Evolutionary conservation across 208 protist genomes (phyloP).

Genomic region (Crithidia acanthocephali): DNA sequence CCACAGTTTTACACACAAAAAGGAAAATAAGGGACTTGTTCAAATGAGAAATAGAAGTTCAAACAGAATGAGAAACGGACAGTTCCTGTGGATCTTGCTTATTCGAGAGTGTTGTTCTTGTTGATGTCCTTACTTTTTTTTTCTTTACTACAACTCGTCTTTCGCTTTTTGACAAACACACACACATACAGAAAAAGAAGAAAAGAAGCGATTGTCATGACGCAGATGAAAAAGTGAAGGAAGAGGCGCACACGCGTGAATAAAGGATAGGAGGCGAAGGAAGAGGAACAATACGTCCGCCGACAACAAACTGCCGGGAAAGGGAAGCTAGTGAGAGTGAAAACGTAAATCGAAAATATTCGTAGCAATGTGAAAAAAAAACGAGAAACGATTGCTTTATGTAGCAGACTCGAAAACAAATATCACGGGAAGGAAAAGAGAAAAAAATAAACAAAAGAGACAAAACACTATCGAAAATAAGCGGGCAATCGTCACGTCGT

Average conservation of each 20-base stretch:
- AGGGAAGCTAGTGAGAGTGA: no score
- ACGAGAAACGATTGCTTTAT: not conserved
- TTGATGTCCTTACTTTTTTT: conserved; percentile 14
- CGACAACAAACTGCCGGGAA: no score
- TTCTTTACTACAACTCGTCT: conserved; percentile 2
- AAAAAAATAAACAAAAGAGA: no score
- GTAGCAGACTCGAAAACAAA: not conserved
- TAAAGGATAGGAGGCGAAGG: not conserved
- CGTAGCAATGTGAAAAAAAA: conserved; percentile 2
- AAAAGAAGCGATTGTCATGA: no score
- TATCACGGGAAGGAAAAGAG: no score
- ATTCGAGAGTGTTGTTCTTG: not conserved
- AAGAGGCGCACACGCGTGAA: not conserved
- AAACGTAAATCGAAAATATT: no score
- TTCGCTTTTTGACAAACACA: no score
- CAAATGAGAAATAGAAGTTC: not conserved
- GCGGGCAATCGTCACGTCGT: no score
- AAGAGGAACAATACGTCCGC: not conserved
- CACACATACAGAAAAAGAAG: no score
- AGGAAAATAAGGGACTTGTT: not conserved
- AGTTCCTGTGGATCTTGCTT: not conserved
- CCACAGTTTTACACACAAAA: not conserved
- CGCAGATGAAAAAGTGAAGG: no score
- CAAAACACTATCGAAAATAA: no score
- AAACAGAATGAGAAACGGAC: not conserved